Conservation (phyloP, 2,329 filamentous ascomycete species). For the Alternaria metachromatica region DNA sequence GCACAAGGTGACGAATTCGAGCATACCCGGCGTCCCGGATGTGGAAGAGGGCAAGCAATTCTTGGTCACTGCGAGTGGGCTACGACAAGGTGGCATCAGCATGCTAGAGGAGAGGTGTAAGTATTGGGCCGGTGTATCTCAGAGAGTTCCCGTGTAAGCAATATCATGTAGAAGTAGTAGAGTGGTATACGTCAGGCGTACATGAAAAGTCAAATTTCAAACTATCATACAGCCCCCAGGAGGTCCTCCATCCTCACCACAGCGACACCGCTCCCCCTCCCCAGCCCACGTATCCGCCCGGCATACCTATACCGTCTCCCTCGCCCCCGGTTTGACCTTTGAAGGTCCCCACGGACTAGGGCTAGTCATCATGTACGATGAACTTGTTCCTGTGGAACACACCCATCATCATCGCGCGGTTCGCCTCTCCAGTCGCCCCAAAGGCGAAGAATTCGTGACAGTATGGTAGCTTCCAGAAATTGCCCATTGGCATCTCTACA, state of each 20-base stretch:
- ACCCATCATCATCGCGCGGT: background rate
- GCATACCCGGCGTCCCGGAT: slow-evolving; percentile 55
- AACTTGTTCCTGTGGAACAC: background rate
- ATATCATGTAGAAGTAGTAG: background rate
- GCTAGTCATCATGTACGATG: background rate
- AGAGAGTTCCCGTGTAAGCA: slow-evolving; percentile 54
- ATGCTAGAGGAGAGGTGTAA: slow-evolving; percentile 57
- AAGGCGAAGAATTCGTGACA: background rate
- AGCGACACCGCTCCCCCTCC: background rate
- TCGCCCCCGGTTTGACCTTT: background rate
- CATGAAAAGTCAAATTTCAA: background rate
- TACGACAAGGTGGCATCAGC: slow-evolving; percentile 50
- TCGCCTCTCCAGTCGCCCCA: background rate
- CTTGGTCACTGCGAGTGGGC: slow-evolving; percentile 56
- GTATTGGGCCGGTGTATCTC: slow-evolving; percentile 60
- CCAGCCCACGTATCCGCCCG: background rate
- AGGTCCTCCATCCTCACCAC: background rate
- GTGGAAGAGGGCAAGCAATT: slow-evolving; percentile 57
- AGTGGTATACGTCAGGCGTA: background rate
- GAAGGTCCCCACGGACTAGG: background rate
- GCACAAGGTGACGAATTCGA: slow-evolving; percentile 59
- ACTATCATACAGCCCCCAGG: background rate
- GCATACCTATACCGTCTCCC: background rate
- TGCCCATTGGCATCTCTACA: background rate
- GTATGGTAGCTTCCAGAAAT: background rate